Evolutionary conservation across 2,329 filamentous ascomycete genomes (phyloP).

Genomic region (Dactylellina leptospora): DNA sequence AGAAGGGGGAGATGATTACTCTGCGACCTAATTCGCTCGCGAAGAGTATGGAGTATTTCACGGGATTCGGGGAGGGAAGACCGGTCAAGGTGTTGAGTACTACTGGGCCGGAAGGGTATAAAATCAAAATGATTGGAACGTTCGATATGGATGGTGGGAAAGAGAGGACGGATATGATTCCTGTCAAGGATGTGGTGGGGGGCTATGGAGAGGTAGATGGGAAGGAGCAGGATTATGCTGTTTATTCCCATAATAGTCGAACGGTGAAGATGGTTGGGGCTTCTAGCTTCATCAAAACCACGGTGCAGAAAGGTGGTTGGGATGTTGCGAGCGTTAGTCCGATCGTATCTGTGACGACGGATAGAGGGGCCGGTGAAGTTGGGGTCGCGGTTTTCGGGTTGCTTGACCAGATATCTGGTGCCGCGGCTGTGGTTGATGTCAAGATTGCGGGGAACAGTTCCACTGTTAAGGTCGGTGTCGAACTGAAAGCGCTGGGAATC

Average conservation of each 20-base stretch:
- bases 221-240: slow-evolving; percentile 12
- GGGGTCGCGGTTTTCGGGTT: slow-evolving; percentile 35
- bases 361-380: slow-evolving; percentile 17
- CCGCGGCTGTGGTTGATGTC: slow-evolving; percentile 21
- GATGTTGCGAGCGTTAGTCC: slow-evolving; percentile 27
- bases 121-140: slow-evolving; percentile 27
- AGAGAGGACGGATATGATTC: slow-evolving; percentile 41
- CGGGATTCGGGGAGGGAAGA: slow-evolving; percentile 12
- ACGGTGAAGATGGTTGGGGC: slow-evolving; percentile 17
- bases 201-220: not conserved
- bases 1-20: slow-evolving; percentile 5
- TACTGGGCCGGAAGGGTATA: slow-evolving; percentile 17
- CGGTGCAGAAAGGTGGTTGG: slow-evolving; percentile 32
- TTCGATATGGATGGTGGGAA: slow-evolving; percentile 35
- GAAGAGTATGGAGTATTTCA: slow-evolving; percentile 33
- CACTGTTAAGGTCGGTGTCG: slow-evolving; percentile 43
- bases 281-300: slow-evolving; percentile 25
- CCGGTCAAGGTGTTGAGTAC: slow-evolving; percentile 11
- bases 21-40: slow-evolving; percentile 8
- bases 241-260: slow-evolving; percentile 25
- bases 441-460: slow-evolving; percentile 24
- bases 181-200: slow-evolving; percentile 20
- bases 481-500: slow-evolving; percentile 45
- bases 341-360: slow-evolving; percentile 21
- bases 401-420: slow-evolving; percentile 44